Evolutionary conservation across 108 stramenopile species (phyloP).

Genomic region (Stephanodiscus triporus): DNA sequence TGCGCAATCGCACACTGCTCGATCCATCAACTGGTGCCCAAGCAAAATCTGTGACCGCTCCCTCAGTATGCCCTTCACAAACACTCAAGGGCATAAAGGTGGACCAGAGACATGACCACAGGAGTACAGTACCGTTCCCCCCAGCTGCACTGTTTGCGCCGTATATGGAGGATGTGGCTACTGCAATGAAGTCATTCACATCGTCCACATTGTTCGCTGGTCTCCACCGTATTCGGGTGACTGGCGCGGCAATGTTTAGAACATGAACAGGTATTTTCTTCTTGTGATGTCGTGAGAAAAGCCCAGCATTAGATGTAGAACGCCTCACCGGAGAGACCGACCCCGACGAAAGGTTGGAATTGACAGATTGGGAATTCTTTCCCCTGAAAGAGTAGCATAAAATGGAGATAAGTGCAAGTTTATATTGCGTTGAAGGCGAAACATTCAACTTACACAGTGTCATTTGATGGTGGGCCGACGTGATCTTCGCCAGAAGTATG

Average conservation of each 20-base stretch:
- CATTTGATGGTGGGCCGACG: conserved; percentile 7
- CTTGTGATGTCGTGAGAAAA: conserved; percentile 31
- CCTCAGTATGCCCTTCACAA: conserved; percentile 76
- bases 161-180: conserved; percentile 76
- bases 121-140: conserved; percentile 62
- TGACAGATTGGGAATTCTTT: conserved; percentile 12
- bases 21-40: conserved; percentile 57
- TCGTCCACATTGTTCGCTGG: conserved; percentile 49
- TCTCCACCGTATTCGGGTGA: conserved; percentile 77
- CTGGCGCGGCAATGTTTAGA: conserved; percentile 64
- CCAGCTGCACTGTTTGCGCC: conserved; percentile 65
- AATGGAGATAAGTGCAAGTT: background rate
- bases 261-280: conserved; percentile 50
- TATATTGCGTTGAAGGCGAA: conserved; percentile 5
- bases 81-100: conserved; percentile 78
- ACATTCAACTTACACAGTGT: conserved; percentile 13
- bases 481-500: conserved; percentile 37
- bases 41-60: conserved; percentile 75
- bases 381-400: background rate
- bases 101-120: conserved; percentile 83
- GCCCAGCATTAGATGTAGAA: conserved; percentile 23
- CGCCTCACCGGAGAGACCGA: conserved; percentile 33
- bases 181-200: conserved; percentile 77
- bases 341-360: conserved; percentile 7
- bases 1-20: conserved; percentile 10